phyloP scores from a whole-genome alignment of 78 protist genomes.

The Monosiga brevicollis region DNA sequence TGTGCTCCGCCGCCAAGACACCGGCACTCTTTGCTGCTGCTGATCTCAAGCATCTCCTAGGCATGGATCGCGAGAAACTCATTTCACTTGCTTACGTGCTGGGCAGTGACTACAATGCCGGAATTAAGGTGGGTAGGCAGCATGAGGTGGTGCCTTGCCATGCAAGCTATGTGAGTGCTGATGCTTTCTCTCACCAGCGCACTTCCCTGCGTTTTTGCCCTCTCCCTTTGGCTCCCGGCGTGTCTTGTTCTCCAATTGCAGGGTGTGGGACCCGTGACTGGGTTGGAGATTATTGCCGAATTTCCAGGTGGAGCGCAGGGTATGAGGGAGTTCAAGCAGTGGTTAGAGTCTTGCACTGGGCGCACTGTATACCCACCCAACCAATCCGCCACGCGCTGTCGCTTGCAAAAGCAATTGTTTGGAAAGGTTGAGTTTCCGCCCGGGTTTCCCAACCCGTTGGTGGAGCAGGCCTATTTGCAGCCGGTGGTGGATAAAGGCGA shows the following conservation, averaged over 20 bases:
- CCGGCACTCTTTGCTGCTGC: neutral
- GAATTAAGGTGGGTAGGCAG: too few relatives aligned
- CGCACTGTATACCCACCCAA: too few relatives aligned
- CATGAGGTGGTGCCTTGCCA: too few relatives aligned
- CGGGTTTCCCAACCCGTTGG: constrained; percentile 6
- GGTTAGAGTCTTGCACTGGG: neutral
- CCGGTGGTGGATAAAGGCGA: neutral
- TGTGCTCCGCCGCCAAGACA: neutral
- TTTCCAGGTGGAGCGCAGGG: neutral
- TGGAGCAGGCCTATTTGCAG: neutral
- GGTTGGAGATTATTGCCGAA: constrained; percentile 22
- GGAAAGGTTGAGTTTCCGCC: neutral
- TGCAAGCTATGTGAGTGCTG: too few relatives aligned
- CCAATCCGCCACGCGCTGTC: too few relatives aligned
- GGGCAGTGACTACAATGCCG: constrained; percentile 58
- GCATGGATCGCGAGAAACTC: constrained; percentile 7
- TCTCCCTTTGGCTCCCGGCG: too few relatives aligned
- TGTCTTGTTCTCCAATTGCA: too few relatives aligned
- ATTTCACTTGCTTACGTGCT: constrained; percentile 31
- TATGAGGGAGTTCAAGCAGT: neutral
- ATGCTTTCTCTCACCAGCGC: too few relatives aligned
- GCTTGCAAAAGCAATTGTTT: neutral
- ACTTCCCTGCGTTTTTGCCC: too few relatives aligned
- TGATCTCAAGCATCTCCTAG: neutral
- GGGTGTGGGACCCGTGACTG: constrained; percentile 41